Base-by-base conservation (phyloP, 768 basidiomycete genomes). In the Tricholomella constricta region DNA sequence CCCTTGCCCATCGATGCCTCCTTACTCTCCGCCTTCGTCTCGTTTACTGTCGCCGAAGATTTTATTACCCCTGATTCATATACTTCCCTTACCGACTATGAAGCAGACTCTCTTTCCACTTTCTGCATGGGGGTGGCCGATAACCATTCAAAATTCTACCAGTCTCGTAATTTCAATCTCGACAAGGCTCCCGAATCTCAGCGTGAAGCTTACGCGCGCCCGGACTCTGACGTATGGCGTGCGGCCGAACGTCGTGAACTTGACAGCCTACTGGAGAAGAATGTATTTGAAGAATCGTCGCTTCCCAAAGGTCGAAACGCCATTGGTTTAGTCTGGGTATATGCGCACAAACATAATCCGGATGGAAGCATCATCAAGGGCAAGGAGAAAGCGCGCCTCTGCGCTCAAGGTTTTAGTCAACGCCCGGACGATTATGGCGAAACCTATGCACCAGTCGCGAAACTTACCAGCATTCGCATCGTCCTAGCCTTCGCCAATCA, bases 271-370 rank as follows among this genome's bases (percentile, higher is more conserved):
- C 4, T 3, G 5, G 36, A 37, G n/a, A 37, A 37, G 10, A 6
- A 17, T 19, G 36, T 37, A 2, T 37, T 37, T n/a, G n/a, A 37
- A 9, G 36, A 37, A 17, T 2, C 36, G 2, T 6, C n/a, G 4
- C 36, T 37, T 4, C 36, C 36, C 6, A 37, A 37, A 19, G 36
- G 36, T 17, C 36, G 36, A 2, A 37, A 37, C n/a, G 36, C 36
- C 5, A 65, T 76, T 27, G 62, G 64, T 0, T 52, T 52, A 5
- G 44, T 43, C 15, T 73, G 72, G 72, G 68, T 69, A 9, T 71
- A 62, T 55, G 61, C 54, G 12, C 54, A 64, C 48, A 80, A 80
- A 60, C 53, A 52, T 26, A 64, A 77, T 54, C 50, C 60, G 23
- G n/a, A n/a, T n/a, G n/a, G n/a, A n/a, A n/a, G n/a, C n/a, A n/a